Evolutionary conservation across 2,329 filamentous ascomycete species (phyloP).

Genomic region (Sarocladium brachiariae): DNA sequence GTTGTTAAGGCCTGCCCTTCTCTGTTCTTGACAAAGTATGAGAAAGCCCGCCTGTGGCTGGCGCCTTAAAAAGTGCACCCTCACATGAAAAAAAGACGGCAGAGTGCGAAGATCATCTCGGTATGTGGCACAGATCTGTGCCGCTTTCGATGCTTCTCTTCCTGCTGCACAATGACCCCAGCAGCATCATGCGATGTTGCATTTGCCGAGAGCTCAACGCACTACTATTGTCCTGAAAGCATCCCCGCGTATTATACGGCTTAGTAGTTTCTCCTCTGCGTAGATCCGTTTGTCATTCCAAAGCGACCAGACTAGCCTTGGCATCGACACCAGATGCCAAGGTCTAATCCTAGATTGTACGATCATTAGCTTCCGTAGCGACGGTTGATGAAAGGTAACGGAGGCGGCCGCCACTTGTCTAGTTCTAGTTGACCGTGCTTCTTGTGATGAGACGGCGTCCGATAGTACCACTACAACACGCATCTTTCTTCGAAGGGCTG

Average conservation of each 20-base stretch:
- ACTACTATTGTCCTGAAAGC: too few relatives aligned
- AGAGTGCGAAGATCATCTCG: not conserved
- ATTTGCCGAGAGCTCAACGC: too few relatives aligned
- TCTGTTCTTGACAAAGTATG: too few relatives aligned
- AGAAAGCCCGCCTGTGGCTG: too few relatives aligned
- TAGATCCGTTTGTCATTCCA: not conserved
- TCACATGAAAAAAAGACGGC: not conserved
- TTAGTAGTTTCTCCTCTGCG: too few relatives aligned
- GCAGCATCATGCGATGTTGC: not conserved
- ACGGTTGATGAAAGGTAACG: not conserved
- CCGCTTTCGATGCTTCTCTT: not conserved
- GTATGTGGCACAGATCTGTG: not conserved
- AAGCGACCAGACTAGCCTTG: not conserved
- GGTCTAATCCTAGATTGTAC: not conserved
- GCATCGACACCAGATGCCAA: not conserved
- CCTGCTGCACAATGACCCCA: not conserved
- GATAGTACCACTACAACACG: too few relatives aligned
- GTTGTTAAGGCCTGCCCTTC: too few relatives aligned
- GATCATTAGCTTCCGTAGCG: not conserved
- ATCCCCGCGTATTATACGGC: too few relatives aligned
- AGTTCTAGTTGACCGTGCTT: too few relatives aligned
- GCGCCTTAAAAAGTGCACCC: too few relatives aligned
- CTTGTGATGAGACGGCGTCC: too few relatives aligned
- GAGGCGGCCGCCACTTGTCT: conserved; percentile 2
- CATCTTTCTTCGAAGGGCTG: not conserved